These are phyloP conservation scores for Tetraselmis striata DNA, from an alignment of 139 green algal genomes.

Conservation along the genomic window DNA sequence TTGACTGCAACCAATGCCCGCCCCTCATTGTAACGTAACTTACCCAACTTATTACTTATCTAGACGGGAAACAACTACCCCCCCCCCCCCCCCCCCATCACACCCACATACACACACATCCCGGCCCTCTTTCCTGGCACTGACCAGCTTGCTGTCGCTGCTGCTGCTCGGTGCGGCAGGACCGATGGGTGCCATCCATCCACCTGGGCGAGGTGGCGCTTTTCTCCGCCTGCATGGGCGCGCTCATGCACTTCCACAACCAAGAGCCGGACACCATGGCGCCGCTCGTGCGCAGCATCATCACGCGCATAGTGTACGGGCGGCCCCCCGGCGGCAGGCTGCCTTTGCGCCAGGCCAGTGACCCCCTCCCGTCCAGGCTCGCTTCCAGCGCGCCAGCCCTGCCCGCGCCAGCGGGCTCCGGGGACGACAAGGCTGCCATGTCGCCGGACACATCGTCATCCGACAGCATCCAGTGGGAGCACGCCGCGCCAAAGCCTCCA, in stretches of 20 bases:
- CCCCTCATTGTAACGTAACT: too few species aligned
- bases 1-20: too few species aligned
- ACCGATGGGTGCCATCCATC: slow-evolving; percentile 17
- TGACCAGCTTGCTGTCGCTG: too few species aligned
- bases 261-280: slow-evolving; percentile 35
- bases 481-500: too few species aligned
- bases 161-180: background rate
- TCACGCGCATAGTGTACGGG: slow-evolving; percentile 16
- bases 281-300: slow-evolving; percentile 17
- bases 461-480: background rate
- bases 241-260: slow-evolving; percentile 46
- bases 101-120: too few species aligned
- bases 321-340: background rate
- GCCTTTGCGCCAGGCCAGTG: too few species aligned
- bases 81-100: background rate
- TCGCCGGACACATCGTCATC: background rate
- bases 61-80: too few species aligned
- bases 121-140: too few species aligned
- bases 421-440: background rate
- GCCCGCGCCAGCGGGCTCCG: too few species aligned
- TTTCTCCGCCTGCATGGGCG: slow-evolving; percentile 38
- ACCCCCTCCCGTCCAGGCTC: too few species aligned
- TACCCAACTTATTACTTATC: too few species aligned
- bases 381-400: too few species aligned
- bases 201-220: slow-evolving; percentile 32